Conservation (phyloP, 1,284 basidiomycete genomes). For the Butyriboletus appendiculatus region DNA sequence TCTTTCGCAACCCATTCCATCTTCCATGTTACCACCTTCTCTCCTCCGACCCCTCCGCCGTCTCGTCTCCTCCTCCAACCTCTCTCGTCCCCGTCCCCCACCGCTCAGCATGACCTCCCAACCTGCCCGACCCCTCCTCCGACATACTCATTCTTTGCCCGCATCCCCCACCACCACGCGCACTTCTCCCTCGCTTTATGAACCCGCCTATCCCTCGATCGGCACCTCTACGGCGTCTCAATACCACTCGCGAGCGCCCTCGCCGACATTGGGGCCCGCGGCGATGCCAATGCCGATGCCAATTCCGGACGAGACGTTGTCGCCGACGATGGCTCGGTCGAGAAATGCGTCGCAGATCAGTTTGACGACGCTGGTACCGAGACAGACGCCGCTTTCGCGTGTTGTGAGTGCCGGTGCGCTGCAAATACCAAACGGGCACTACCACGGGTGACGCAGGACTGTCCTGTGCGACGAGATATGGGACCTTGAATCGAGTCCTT, state of each 20-base stretch:
- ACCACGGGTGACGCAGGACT: conserved; percentile 1
- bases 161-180: conserved; percentile 22
- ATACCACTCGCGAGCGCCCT: conserved; percentile 37
- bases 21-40: conserved; percentile 29
- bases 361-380: conserved; percentile 50
- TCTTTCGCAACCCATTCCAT: conserved; percentile 33
- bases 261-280: conserved; percentile 37
- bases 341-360: conserved; percentile 67
- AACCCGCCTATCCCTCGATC: conserved; percentile 21
- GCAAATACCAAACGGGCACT: conserved; percentile 21
- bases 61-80: conserved; percentile 34
- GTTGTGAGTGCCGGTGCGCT: conserved; percentile 39
- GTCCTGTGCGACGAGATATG: background rate
- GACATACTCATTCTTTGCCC: conserved; percentile 26
- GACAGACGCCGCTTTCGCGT: conserved; percentile 43
- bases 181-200: conserved; percentile 17
- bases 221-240: conserved; percentile 34
- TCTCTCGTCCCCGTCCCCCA: conserved; percentile 33
- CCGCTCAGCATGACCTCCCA: conserved; percentile 28
- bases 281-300: conserved; percentile 7
- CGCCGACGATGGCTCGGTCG: conserved; percentile 48
- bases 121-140: conserved; percentile 20
- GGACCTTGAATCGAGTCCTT: too few species aligned
- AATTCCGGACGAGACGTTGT: conserved; percentile 25
- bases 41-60: conserved; percentile 44